Evolutionary conservation across 306 rosid species (phyloP).

Genomic region (Lithocarpus polystachyus): DNA sequence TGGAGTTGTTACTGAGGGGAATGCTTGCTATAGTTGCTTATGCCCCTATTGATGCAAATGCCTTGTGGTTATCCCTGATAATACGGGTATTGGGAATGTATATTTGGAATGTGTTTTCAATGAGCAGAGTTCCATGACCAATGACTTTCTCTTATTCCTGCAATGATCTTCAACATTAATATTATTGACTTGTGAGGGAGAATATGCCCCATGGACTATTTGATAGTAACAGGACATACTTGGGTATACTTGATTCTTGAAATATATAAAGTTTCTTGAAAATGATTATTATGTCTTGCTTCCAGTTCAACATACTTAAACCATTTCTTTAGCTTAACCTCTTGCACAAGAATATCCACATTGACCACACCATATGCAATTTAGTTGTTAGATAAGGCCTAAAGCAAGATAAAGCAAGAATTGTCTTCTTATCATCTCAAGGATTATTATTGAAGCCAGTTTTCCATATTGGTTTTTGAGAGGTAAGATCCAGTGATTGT

Average conservation of each 20-base stretch:
- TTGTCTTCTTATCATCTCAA: not conserved
- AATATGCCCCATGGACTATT: not conserved
- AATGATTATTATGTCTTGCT: not conserved
- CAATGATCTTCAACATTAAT: not conserved
- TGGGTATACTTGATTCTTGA: not conserved
- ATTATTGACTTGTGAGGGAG: slow-evolving; percentile 1
- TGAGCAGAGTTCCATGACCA: not conserved
- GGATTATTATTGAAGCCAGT: not conserved
- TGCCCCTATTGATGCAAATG: slow-evolving; percentile 75
- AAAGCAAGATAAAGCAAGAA: not conserved
- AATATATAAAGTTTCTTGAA: not conserved
- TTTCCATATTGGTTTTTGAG: not conserved
- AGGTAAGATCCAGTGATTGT: not conserved
- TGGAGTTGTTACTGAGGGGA: slow-evolving; percentile 51
- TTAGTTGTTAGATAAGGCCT: not conserved
- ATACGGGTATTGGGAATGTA: slow-evolving; percentile 87
- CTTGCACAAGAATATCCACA: not conserved
- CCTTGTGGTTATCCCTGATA: slow-evolving; percentile 91
- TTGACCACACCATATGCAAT: not conserved
- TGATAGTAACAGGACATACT: not conserved
- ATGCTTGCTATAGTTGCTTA: slow-evolving; percentile 93
- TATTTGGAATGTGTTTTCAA: not conserved
- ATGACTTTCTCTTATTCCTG: slow-evolving; percentile 25
- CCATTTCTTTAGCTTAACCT: not conserved
- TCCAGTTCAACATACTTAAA: too few relatives aligned